Evolutionary conservation across 108 stramenopile species (phyloP).

Genomic region (Skeletonema tropicum): DNA sequence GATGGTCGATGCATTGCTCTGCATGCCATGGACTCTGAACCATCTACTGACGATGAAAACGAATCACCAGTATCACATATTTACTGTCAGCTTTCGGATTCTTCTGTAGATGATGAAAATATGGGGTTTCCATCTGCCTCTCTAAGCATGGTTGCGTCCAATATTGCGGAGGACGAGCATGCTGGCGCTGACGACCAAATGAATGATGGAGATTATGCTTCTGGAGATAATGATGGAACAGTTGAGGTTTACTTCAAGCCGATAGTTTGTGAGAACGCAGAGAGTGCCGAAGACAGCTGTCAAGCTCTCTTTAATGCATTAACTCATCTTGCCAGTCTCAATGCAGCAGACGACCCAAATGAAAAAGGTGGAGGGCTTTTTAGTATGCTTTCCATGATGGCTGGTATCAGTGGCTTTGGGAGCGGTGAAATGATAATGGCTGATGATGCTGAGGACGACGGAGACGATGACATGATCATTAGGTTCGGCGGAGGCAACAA

Average conservation of each 20-base stretch:
- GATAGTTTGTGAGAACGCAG: not conserved
- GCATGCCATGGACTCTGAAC: conserved; percentile 63
- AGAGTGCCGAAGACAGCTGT: conserved; percentile 38
- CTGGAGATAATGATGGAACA: conserved; percentile 32
- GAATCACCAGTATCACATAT: conserved; percentile 16
- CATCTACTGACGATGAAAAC: conserved; percentile 2
- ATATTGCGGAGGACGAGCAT: conserved; percentile 35
- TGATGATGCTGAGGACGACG: conserved; percentile 4
- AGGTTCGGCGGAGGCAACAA: conserved; percentile 16
- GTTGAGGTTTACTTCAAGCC: conserved; percentile 65
- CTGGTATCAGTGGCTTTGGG: conserved; percentile 33
- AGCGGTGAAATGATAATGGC: conserved; percentile 23
- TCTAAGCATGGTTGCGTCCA: conserved; percentile 12
- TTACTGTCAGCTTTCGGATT: conserved; percentile 40
- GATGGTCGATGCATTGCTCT: conserved; percentile 72
- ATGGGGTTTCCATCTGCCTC: conserved; percentile 26
- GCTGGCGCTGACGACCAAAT: not conserved
- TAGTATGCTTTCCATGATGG: conserved; percentile 51
- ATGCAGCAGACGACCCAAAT: conserved; percentile 55
- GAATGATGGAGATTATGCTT: conserved; percentile 15
- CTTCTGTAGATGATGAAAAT: conserved; percentile 7
- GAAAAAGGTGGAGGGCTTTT: conserved; percentile 40
- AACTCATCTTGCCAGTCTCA: conserved; percentile 64
- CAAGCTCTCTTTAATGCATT: conserved; percentile 65
- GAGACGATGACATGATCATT: conserved; percentile 15